These are phyloP conservation scores for Verticillium nubilum DNA, from an alignment of 2,329 filamentous ascomycete genomes.

Conservation along the genomic window DNA sequence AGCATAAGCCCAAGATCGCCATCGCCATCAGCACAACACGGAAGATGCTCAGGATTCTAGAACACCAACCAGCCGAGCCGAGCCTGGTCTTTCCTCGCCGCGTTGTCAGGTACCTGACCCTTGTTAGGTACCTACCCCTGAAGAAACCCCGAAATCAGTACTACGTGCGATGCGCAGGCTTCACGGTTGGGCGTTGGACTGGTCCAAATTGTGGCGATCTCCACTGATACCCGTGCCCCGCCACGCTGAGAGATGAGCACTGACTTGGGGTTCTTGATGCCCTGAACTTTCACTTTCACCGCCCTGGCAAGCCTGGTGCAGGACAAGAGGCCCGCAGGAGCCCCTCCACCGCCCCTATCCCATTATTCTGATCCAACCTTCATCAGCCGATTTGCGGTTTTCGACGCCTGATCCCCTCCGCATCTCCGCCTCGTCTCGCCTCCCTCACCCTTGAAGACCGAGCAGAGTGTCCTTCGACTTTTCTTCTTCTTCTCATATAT, in stretches of 20 bases:
- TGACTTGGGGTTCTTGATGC: neutral
- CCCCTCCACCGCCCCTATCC: neutral
- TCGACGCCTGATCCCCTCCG: constrained; percentile 8
- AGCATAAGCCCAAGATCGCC: neutral
- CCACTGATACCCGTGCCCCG: constrained; percentile 11
- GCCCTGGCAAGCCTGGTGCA: neutral
- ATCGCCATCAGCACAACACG: neutral
- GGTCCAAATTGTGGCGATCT: neutral
- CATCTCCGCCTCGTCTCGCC: neutral
- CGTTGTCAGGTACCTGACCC: neutral
- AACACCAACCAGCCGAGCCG: neutral
- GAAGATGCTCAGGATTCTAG: neutral
- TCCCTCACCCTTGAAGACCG: neutral
- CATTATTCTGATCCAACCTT: constrained; percentile 2
- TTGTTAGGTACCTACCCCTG: no score
- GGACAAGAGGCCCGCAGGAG: neutral
- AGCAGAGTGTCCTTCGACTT: neutral
- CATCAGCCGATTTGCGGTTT: constrained; percentile 12
- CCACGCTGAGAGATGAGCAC: constrained; percentile 3
- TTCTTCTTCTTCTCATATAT: neutral
- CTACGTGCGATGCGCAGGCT: neutral
- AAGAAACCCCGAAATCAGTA: neutral
- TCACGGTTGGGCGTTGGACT: neutral
- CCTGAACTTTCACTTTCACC: neutral
- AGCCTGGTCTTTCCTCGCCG: neutral